Percentiles rank a stretch among this genome's conserved stretches.
These are phyloP conservation scores for Candolleomyces eurysporus DNA, from an alignment of 768 basidiomycete species.

Conservation along the genomic window DNA sequence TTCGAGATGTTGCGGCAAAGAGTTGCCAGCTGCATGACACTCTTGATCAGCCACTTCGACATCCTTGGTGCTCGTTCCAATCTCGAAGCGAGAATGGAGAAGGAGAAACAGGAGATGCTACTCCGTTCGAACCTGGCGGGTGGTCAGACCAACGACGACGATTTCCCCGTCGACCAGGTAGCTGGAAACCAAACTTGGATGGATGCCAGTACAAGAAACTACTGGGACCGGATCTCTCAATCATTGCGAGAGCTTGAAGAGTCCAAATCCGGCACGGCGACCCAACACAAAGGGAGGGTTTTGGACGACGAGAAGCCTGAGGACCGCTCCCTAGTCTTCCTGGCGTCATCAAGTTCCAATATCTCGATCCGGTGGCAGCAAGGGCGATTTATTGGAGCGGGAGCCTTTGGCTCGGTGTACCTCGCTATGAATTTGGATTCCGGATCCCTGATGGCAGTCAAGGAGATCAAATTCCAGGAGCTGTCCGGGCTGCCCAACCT, in stretches of 20 bases:
- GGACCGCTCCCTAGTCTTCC: slow-evolving; percentile 89
- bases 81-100: slow-evolving; percentile 85
- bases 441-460: slow-evolving; percentile 96
- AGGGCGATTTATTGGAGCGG: slow-evolving; percentile 96
- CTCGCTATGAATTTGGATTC: slow-evolving; percentile 95
- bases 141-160: slow-evolving; percentile 44
- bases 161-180: slow-evolving; percentile 33
- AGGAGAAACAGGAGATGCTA: slow-evolving; percentile 74
- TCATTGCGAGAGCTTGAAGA: slow-evolving; percentile 64
- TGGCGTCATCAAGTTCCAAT: slow-evolving; percentile 94
- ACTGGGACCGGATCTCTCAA: slow-evolving; percentile 70
- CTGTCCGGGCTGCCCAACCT: slow-evolving; percentile 83
- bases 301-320: slow-evolving; percentile 92
- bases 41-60: slow-evolving; percentile 97
- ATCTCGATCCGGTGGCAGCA: slow-evolving; percentile 98
- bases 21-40: slow-evolving; percentile 93
- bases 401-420: slow-evolving; percentile 99
- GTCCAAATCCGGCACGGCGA: slow-evolving; percentile 23
- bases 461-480: slow-evolving; percentile 98
- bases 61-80: slow-evolving; percentile 92
- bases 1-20: slow-evolving; percentile 89
- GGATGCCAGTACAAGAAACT: slow-evolving; percentile 65
- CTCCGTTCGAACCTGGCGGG: slow-evolving; percentile 52
- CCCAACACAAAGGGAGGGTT: slow-evolving; percentile 85
- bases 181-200: slow-evolving; percentile 47